Base-by-base conservation (phyloP, 305 asterid species). In the Stenogyne calaminthoides region DNA sequence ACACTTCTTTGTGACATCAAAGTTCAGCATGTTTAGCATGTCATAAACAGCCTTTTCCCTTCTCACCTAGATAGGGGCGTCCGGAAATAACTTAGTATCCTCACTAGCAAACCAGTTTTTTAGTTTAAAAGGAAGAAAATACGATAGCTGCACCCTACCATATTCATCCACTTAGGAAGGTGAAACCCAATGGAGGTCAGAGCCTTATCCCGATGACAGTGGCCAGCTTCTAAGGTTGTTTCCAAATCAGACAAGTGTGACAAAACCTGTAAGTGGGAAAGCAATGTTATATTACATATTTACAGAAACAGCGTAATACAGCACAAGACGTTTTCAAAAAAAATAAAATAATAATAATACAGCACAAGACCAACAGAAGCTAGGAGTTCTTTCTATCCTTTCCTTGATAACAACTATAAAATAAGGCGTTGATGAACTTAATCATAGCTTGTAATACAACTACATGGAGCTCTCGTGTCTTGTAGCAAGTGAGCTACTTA, bases 1-100 rank as follows among this genome's bases (percentile, higher is more conserved):
- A 82, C 97, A 95, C 77, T 93, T 95, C 87, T 95, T 93, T 5
- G 93, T 95, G 76, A 95, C 99, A 81, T 95, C 99, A 81, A 95
- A 95, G 72, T 93, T 95, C 77, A 95, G 87, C 98, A 91, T 91
- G 81, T 95, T 95, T 83, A 95, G 80, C 9, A 92, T 87, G 81
- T 93, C 98, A 80, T 87, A 95, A 54, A 93, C 91, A 72, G 97
- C 96, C 77, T 93, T 95, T 81, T 95, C 98, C 89, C 87, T 85
- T 84, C 85, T 89, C 80, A 93, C 98, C 99, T 95, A 86, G 71
- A 82, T 70, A 80, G 72, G 22, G 74, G 67, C 70, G 63, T 72
- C 34, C 72, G 39, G 69, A 69, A 72, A 76, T 32, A 54, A 66
- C 36, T 81, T 69, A 67, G 70, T 52, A 65, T 62, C 66, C 55